These are phyloP conservation scores for Elsinoe fawcettii DNA, from an alignment of 2,329 filamentous ascomycete genomes.

Conservation along the genomic window DNA sequence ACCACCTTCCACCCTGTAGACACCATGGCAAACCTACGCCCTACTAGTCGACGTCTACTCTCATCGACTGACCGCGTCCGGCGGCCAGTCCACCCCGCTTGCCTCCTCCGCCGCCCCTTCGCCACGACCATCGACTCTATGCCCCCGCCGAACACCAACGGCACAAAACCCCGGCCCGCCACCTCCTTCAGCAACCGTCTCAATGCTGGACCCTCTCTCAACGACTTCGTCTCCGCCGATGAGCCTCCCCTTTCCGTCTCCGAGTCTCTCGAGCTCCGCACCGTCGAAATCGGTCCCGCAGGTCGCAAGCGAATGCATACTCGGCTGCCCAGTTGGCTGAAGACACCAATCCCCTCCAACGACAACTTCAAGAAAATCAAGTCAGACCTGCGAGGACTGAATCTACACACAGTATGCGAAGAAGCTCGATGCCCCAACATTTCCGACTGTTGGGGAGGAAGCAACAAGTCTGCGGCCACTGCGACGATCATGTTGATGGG, in stretches of 20 bases:
- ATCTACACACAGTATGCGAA: slow-evolving; percentile 93
- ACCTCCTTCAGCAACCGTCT: slow-evolving; percentile 56
- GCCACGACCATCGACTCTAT: slow-evolving; percentile 36
- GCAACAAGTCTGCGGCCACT: slow-evolving; percentile 78
- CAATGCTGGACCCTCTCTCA: slow-evolving; percentile 57
- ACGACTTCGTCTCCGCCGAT: slow-evolving; percentile 49
- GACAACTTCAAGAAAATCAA: slow-evolving; percentile 93
- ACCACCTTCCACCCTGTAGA: neutral
- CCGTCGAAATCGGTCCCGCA: slow-evolving; percentile 52
- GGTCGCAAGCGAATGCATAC: slow-evolving; percentile 59
- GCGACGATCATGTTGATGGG: slow-evolving; percentile 99
- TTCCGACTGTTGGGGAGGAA: slow-evolving; percentile 93
- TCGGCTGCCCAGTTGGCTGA: slow-evolving; percentile 85
- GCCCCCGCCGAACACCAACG: slow-evolving; percentile 27
- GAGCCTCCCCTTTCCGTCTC: slow-evolving; percentile 35
- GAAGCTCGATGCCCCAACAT: slow-evolving; percentile 97
- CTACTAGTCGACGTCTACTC: slow-evolving; percentile 23
- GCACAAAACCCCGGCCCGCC: slow-evolving; percentile 33
- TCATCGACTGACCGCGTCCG: slow-evolving; percentile 20
- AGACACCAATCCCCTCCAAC: slow-evolving; percentile 83
- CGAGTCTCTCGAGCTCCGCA: slow-evolving; percentile 55
- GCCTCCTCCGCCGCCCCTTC: slow-evolving; percentile 31
- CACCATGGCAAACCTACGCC: slow-evolving; percentile 24
- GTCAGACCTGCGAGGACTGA: slow-evolving; percentile 79
- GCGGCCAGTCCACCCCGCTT: slow-evolving; percentile 22